A percentile compares a stretch with the other conserved stretches of the same genome.
Evolutionary conservation across 2,329 filamentous ascomycete genomes (phyloP).

Genomic region (Trichophyton rubrum): DNA sequence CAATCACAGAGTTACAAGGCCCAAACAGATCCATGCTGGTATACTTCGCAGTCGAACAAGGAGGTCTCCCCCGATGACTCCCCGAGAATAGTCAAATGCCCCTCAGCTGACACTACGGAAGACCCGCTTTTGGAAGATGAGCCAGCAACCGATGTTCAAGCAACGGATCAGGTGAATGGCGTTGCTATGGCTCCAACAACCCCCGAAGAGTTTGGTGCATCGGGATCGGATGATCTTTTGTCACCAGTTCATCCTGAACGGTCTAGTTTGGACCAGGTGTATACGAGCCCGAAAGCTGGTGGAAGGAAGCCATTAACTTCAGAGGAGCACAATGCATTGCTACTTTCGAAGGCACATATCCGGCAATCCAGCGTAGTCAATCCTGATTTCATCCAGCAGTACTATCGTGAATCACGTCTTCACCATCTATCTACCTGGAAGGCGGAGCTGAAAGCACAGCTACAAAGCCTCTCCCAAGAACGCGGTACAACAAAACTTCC

Average conservation of each 20-base stretch:
- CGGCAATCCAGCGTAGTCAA: slow-evolving; percentile 85
- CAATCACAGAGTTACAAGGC: slow-evolving; percentile 58
- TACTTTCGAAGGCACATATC: slow-evolving; percentile 73
- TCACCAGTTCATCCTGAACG: not conserved
- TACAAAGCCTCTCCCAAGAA: slow-evolving; percentile 68
- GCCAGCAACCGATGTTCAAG: not conserved
- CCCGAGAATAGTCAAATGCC: not conserved
- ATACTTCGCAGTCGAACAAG: slow-evolving; percentile 53
- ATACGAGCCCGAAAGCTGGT: not conserved
- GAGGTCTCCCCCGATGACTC: not conserved
- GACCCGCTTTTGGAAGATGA: not conserved
- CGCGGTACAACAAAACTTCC: slow-evolving; percentile 39
- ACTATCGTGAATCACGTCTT: slow-evolving; percentile 84
- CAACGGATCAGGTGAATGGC: not conserved
- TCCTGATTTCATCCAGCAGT: slow-evolving; percentile 85
- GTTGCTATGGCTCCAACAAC: not conserved
- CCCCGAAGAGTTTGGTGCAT: not conserved
- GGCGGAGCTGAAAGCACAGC: slow-evolving; percentile 75
- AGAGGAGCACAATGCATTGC: slow-evolving; percentile 79
- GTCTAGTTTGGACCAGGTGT: not conserved
- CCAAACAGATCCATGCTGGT: slow-evolving; percentile 73
- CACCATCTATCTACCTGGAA: slow-evolving; percentile 97
- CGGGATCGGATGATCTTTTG: not conserved
- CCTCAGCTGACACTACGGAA: not conserved
- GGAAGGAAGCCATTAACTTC: slow-evolving; percentile 49